A percentile compares a stretch with the other conserved stretches of the same genome.
These are phyloP conservation scores for Auricularia cornea DNA, from an alignment of 768 basidiomycete species.

Conservation along the genomic window DNA sequence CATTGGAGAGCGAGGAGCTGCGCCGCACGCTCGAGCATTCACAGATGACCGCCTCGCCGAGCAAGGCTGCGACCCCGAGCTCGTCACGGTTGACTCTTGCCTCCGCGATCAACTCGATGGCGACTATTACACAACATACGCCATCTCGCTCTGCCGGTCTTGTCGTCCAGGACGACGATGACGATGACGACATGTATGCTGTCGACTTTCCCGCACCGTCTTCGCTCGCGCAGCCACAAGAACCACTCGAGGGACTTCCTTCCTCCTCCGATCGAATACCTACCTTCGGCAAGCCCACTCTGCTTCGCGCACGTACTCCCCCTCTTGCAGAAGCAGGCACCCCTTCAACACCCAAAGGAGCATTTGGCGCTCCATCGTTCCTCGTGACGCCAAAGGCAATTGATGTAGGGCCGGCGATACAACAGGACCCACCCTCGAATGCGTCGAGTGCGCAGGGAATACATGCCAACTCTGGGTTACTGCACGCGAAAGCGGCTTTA, in stretches of 20 bases:
- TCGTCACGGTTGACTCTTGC: slow-evolving; percentile 2
- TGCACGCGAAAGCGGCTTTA: no score
- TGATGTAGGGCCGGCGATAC: no score
- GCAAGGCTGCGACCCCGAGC: slow-evolving; percentile 2
- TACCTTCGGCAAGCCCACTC: slow-evolving; percentile 51
- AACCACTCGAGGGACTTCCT: no score
- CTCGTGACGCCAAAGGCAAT: no score
- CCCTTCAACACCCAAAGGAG: not conserved
- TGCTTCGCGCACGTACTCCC: slow-evolving; percentile 22
- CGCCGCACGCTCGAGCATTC: slow-evolving; percentile 21
- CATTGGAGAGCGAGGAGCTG: slow-evolving; percentile 34
- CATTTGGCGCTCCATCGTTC: no score
- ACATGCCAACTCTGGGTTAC: no score
- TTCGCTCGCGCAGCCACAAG: no score
- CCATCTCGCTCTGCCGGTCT: not conserved
- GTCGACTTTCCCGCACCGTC: not conserved
- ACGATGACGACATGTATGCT: slow-evolving; percentile 40
- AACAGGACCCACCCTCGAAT: not conserved
- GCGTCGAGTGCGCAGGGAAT: no score
- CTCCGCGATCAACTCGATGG: not conserved
- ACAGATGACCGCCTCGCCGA: slow-evolving; percentile 1
- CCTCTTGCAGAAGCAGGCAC: not conserved
- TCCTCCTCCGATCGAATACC: slow-evolving; percentile 17
- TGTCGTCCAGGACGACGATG: slow-evolving; percentile 13
- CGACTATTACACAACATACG: slow-evolving; percentile 1